Percentiles rank a stretch among this genome's conserved stretches.
phyloP scores from a whole-genome alignment of 345 rosid genomes.

The Geranium rotundifolium region DNA sequence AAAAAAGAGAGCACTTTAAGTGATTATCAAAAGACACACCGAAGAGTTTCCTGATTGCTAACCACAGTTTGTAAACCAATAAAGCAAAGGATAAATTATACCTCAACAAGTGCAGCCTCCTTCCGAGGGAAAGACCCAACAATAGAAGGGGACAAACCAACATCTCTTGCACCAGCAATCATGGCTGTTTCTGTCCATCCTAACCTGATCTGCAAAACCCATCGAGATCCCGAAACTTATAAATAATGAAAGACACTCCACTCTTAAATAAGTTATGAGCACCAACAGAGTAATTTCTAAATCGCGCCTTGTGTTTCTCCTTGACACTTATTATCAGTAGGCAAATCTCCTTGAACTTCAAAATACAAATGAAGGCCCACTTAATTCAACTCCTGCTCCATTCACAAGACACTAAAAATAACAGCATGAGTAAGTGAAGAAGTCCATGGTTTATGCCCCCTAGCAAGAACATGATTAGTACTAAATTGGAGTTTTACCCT shows the following conservation, averaged over 20 bases:
- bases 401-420: too few species aligned
- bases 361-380: too few species aligned
- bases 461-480: too few species aligned
- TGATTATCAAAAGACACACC: background rate
- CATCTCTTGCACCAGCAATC: slow-evolving; percentile 91
- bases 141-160: slow-evolving; percentile 73
- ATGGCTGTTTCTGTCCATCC: slow-evolving; percentile 89
- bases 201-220: slow-evolving; percentile 32
- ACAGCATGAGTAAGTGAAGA: too few species aligned
- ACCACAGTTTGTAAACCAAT: background rate
- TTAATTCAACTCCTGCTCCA: too few species aligned
- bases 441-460: too few species aligned
- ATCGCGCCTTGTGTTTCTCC: background rate
- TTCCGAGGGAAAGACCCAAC: slow-evolving; percentile 80
- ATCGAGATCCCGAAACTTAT: background rate
- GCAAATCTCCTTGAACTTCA: too few species aligned
- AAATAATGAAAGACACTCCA: background rate
- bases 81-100: slow-evolving; percentile 7
- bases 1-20: background rate
- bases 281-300: background rate
- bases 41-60: background rate
- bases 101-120: slow-evolving; percentile 92
- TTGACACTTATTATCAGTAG: too few species aligned
- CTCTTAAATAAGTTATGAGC: background rate
- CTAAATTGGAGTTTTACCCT: too few species aligned